phyloP scores from a whole-genome alignment of 345 rosid species.

The Viola odorata region DNA sequence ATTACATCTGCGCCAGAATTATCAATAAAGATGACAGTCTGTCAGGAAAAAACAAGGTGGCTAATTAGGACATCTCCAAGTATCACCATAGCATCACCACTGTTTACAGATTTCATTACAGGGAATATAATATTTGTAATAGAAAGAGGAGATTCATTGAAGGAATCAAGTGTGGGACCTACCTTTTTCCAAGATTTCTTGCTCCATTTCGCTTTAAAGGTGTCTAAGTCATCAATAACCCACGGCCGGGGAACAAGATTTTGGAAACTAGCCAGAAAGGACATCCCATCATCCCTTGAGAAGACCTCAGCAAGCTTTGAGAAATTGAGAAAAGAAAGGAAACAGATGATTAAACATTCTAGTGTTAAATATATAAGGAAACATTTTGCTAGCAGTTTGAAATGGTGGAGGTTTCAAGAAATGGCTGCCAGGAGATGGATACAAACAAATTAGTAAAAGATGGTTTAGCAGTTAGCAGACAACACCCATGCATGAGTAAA shows the following conservation, averaged over 20 bases:
- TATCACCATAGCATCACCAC: neutral
- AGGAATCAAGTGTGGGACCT: conserved; percentile 10
- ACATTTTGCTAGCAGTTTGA: neutral
- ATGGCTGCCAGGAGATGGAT: neutral
- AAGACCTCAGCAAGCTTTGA: conserved; percentile 97
- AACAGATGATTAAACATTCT: neutral
- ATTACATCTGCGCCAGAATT: conserved; percentile 98
- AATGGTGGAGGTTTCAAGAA: neutral
- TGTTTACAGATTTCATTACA: too few species aligned
- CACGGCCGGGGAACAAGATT: conserved; percentile 89
- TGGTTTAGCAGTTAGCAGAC: too few species aligned
- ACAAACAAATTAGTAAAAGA: neutral
- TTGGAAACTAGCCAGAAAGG: conserved; percentile 90
- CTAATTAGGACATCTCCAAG: conserved; percentile 15
- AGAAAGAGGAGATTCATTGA: neutral
- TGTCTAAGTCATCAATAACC: conserved; percentile 90
- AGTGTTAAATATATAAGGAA: too few species aligned
- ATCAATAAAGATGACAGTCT: conserved; percentile 93
- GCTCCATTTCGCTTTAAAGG: conserved; percentile 71
- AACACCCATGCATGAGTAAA: neutral
- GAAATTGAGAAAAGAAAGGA: conserved; percentile 15
- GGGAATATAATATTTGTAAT: neutral
- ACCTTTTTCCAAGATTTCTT: conserved; percentile 97
- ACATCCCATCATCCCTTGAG: conserved; percentile 91
- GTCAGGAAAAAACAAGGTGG: conserved; percentile 20